Evolutionary conservation across 108 stramenopile genomes (phyloP).

Genomic region (Skeletonema menzelii): DNA sequence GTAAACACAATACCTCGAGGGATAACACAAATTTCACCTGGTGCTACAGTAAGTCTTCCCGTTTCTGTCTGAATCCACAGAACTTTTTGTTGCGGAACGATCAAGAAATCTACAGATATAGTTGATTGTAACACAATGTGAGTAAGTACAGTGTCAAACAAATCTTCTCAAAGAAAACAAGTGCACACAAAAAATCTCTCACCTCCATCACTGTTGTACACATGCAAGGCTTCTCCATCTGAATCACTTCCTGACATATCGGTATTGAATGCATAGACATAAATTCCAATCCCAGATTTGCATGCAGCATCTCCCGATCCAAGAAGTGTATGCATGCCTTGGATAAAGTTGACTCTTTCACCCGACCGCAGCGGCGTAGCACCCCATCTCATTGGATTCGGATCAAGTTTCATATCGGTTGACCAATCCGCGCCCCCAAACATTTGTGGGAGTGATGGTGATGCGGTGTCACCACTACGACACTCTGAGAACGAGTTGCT

Average conservation of each 20-base stretch:
- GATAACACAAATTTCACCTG: constrained; percentile 84
- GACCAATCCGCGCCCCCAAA: constrained; percentile 55
- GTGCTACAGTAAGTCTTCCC: constrained; percentile 68
- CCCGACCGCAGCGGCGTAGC: constrained; percentile 47
- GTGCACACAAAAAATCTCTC: not conserved
- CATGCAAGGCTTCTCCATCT: constrained; percentile 19
- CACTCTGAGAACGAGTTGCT: constrained; percentile 20
- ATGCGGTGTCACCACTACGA: not conserved
- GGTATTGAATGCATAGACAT: constrained; percentile 70
- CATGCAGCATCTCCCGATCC: constrained; percentile 68
- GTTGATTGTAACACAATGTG: too few relatives aligned
- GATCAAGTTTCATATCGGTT: constrained; percentile 51
- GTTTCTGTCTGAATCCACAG: constrained; percentile 83
- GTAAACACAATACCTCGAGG: constrained; percentile 87
- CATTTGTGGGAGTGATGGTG: constrained; percentile 4
- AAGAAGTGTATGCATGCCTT: constrained; percentile 58
- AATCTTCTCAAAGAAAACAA: not conserved
- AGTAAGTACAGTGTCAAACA: not conserved
- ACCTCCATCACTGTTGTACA: constrained; percentile 87
- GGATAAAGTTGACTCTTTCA: constrained; percentile 57
- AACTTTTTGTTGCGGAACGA: constrained; percentile 82
- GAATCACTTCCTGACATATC: constrained; percentile 53
- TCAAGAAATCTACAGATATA: constrained; percentile 66
- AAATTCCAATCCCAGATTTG: constrained; percentile 81
- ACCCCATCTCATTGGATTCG: constrained; percentile 89